Base-by-base conservation (phyloP, 208 protist genomes). In the Vickermania spadyakhi region DNA sequence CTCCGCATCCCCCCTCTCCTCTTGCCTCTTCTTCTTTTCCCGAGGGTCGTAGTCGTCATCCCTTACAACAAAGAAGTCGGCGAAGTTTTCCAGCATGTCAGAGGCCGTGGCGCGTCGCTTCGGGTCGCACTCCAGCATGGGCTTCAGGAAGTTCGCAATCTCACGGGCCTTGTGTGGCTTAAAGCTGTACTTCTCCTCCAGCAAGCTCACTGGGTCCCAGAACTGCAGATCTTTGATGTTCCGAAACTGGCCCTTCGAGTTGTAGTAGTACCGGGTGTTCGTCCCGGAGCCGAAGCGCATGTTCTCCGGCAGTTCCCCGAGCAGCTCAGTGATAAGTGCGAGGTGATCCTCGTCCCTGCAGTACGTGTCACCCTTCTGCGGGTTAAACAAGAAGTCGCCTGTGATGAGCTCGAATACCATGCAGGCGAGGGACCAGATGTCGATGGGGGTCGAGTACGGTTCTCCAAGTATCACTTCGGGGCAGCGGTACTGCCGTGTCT, bases 391-490 rank as follows among this genome's bases (percentile, higher is more conserved):
- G 58, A 94, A 95, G 57, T 96, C 85, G 7, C 94, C 94, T 1
- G 91, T 97, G 52, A 97, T 91, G 23, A 97, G 81, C 73, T 97
- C 94, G 58, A 96, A 97, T n/a, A 96, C 72, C 73, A 97, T 84
- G 71, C 93, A 97, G 3, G 84, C 93, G 36, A 69, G 81, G n/a
- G 88, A 96, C 91, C 91, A 97, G 25, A 97, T 75, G 67, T 97
- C 93, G 31, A 95, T 89, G 1, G 88, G 64, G 0, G 85, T 89
- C 0, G 72, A 81, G 67, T 91, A 95, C 0, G 84, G 70, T 23
- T 90, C 77, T 27, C 93, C 91, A 31, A 97, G 54, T 51, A 97
- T 96, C 3, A 97, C 92, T 70, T 97, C 91, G 2, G 94, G 94
- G 36, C 70, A 83, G 51, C 94, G 81, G 71, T 97, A 97, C 68